Evolutionary conservation across 1,139 yeast species (phyloP).

Genomic region (Suhomyces yuchorum): DNA sequence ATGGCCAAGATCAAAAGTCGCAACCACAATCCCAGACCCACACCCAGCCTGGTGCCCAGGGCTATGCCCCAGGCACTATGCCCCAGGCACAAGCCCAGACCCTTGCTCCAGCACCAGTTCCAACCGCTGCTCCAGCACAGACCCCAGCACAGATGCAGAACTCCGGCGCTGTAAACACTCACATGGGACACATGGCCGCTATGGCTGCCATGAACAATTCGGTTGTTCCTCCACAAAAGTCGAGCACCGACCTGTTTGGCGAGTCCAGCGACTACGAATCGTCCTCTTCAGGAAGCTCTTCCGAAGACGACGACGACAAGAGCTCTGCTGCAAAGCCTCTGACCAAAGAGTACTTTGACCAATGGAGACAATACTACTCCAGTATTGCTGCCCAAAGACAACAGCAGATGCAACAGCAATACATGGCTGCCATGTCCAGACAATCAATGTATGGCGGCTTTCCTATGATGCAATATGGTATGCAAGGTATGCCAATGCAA

Average conservation of each 20-base stretch:
- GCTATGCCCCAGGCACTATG: neutral
- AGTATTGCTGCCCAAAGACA: conserved; percentile 29
- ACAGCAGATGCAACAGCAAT: conserved; percentile 18
- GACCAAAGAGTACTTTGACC: conserved; percentile 29
- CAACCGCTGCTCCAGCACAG: neutral
- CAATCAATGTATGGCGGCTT: conserved; percentile 17
- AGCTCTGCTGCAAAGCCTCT: conserved; percentile 12
- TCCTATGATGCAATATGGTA: conserved; percentile 14
- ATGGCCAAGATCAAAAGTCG: conserved; percentile 1
- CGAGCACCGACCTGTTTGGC: conserved; percentile 7
- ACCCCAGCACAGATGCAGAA: neutral
- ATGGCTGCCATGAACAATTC: neutral
- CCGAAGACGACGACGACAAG: conserved; percentile 21
- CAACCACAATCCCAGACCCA: neutral
- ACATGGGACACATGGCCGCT: neutral
- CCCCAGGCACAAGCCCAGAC: neutral
- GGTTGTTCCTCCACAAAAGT: neutral
- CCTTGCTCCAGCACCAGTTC: neutral
- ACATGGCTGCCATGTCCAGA: conserved; percentile 16
- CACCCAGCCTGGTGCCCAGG: neutral
- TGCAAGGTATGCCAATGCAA: conserved; percentile 9
- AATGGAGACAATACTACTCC: conserved; percentile 34
- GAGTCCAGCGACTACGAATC: conserved; percentile 19
- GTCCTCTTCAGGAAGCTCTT: conserved; percentile 12
- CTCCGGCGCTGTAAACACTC: conserved; percentile 1